A percentile compares a stretch with the other conserved stretches of the same genome.
Evolutionary conservation across 1,284 basidiomycete species (phyloP).

Genomic region (Mycosarcoma mackinlayi): DNA sequence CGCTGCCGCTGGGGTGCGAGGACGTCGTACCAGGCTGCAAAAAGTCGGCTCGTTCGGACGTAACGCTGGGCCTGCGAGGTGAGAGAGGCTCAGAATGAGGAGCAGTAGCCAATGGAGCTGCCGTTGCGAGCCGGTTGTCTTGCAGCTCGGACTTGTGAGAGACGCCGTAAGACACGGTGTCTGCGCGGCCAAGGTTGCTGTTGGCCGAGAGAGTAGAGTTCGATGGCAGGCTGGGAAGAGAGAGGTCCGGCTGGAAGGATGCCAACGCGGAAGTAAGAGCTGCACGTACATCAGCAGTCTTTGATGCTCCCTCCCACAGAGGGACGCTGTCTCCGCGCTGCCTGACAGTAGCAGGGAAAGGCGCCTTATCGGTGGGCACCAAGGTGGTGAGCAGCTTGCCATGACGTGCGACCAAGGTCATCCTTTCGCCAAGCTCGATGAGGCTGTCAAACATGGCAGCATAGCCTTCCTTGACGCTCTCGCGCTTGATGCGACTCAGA

Average conservation of each 20-base stretch:
- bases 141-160: slow-evolving; percentile 44
- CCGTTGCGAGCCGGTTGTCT: slow-evolving; percentile 8
- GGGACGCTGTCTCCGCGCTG: slow-evolving; percentile 33
- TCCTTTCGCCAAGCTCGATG: slow-evolving; percentile 62
- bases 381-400: slow-evolving; percentile 55
- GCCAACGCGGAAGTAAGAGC: slow-evolving; percentile 51
- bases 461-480: slow-evolving; percentile 50
- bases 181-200: slow-evolving; percentile 32
- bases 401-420: slow-evolving; percentile 57
- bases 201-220: slow-evolving; percentile 13
- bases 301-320: slow-evolving; percentile 50
- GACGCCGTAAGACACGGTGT: slow-evolving; percentile 42
- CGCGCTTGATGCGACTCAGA: slow-evolving; percentile 50
- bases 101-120: slow-evolving; percentile 1
- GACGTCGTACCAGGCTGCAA: slow-evolving; percentile 16
- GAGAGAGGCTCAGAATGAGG: slow-evolving; percentile 2
- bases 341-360: slow-evolving; percentile 43
- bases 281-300: slow-evolving; percentile 54
- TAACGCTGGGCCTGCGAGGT: slow-evolving; percentile 20
- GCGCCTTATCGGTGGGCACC: slow-evolving; percentile 48
- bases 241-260: slow-evolving; percentile 32
- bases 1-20: slow-evolving; percentile 4
- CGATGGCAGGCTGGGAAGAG: slow-evolving; percentile 32
- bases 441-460: slow-evolving; percentile 58
- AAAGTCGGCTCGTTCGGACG: slow-evolving; percentile 18